Percentiles rank a stretch among this genome's conserved stretches.
Evolutionary conservation across 768 basidiomycete genomes (phyloP).

Genomic region (Suillus decipiens): DNA sequence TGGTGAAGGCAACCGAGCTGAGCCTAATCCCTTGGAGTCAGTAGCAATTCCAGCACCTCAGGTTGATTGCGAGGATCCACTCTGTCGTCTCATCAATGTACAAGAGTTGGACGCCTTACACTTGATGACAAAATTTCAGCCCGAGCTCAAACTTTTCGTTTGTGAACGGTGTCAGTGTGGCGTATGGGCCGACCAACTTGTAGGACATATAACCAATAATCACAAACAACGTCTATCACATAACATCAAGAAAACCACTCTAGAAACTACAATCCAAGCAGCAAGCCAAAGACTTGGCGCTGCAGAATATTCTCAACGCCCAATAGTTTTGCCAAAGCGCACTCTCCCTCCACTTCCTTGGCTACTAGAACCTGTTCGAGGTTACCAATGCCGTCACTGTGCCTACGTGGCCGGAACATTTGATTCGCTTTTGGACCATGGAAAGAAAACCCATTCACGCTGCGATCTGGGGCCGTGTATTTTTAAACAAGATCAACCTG

Average conservation of each 20-base stretch:
- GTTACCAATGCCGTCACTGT: background rate
- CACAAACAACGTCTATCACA: background rate
- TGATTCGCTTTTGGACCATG: background rate
- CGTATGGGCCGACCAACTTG: background rate
- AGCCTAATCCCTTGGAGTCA: background rate
- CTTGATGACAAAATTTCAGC: background rate
- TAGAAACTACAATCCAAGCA: background rate
- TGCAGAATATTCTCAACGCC: background rate
- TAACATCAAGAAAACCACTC: background rate
- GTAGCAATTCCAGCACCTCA: background rate
- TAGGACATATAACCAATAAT: background rate
- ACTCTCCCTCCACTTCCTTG: background rate
- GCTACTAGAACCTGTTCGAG: background rate
- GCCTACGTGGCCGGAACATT: background rate
- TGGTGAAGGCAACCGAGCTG: background rate
- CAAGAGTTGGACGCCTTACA: background rate
- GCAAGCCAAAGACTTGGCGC: background rate
- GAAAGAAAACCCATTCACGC: background rate
- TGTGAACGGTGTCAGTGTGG: background rate
- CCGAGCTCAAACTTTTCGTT: background rate
- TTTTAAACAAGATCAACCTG: background rate
- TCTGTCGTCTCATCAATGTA: background rate
- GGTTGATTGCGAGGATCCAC: background rate
- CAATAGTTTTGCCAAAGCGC: background rate
- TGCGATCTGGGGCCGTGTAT: background rate